Evolutionary conservation across 2,329 filamentous ascomycete genomes (phyloP).

Genomic region (Xylaria sp.): DNA sequence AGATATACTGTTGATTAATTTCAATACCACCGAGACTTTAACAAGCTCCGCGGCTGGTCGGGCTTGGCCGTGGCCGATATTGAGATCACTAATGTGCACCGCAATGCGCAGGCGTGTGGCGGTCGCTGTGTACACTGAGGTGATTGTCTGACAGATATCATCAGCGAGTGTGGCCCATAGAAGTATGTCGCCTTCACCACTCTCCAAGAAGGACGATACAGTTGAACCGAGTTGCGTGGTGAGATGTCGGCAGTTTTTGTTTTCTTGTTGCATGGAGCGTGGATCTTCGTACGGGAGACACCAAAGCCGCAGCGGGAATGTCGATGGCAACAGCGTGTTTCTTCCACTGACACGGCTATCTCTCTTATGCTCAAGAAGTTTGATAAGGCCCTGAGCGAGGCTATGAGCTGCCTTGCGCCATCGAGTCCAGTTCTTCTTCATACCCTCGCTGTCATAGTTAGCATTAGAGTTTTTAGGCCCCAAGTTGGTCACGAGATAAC

Average conservation of each 20-base stretch:
- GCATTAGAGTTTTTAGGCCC: not conserved
- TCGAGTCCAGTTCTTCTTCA: slow-evolving; percentile 14
- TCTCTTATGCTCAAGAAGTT: slow-evolving; percentile 25
- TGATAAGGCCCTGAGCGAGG: slow-evolving; percentile 24
- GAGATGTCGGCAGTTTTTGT: slow-evolving; percentile 6
- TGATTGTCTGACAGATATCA: not conserved
- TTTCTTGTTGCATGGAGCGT: not conserved
- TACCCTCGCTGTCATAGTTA: not conserved
- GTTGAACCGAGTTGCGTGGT: not conserved
- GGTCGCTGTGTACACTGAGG: slow-evolving; percentile 8
- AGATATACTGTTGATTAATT: slow-evolving; percentile 4
- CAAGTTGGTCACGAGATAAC: slow-evolving; percentile 17
- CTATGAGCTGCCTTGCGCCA: slow-evolving; percentile 11
- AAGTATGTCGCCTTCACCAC: slow-evolving; percentile 25
- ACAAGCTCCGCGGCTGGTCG: slow-evolving; percentile 24
- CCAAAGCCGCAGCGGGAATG: slow-evolving; percentile 28
- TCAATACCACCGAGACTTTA: slow-evolving; percentile 24
- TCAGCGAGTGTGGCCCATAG: slow-evolving; percentile 29
- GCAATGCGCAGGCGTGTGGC: slow-evolving; percentile 13
- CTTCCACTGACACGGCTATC: not conserved
- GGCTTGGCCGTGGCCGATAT: not conserved
- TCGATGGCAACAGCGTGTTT: slow-evolving; percentile 23
- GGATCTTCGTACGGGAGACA: slow-evolving; percentile 32
- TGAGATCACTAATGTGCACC: slow-evolving; percentile 23
- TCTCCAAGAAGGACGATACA: slow-evolving; percentile 16